Evolutionary conservation across 108 stramenopile species (phyloP), one percentile per base, ranked within the genome.

Genomic region (Ochromonas danica): DNA sequence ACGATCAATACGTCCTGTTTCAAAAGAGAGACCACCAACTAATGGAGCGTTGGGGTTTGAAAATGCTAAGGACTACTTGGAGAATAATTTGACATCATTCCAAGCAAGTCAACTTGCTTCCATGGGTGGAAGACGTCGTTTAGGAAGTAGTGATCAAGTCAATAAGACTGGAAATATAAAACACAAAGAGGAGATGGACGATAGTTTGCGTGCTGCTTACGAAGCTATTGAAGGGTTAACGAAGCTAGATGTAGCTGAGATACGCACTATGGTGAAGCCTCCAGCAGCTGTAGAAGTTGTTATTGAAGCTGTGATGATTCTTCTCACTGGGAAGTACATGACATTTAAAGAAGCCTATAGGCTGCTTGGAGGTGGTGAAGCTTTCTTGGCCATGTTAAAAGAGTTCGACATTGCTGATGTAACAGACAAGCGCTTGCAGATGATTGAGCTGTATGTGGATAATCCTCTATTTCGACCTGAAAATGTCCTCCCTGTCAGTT

Each of bases 291-390:
- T 82, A 25, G 62, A 51, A n/a, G 74, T 77, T 36, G 81, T 82
- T 1, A 61, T 77, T 1, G 74, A 82, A n/a, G 81, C 81, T 17
- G 74, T 82, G 33, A 82, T 82, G 81, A 27, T 82, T n/a, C 40
- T 82, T 14, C 17, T 78, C 14, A 82, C 81, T 40, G 81, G 81
- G 6, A 82, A 82, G 28, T 1, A 28, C 1, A 67, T 62, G 22
- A 25, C 71, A 25, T 82, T 74, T 42, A 63, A 82, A 65, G 81
- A 74, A 0, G 41, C 63, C 0, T 51, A 65, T 30, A 25, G 38
- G 31, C 31, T 82, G 0, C 45, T 82, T 35, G 41, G 31, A 6
- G 42, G 38, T 3, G 81, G 81, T 62, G 81, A 79, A 35, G 74
- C 41, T 2, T 28, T 82, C 35, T 51, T 67, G 14, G 28, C 25